Evolutionary conservation across 2,329 filamentous ascomycete species (phyloP).

Genomic region (Pseudogymnoascus sp.): DNA sequence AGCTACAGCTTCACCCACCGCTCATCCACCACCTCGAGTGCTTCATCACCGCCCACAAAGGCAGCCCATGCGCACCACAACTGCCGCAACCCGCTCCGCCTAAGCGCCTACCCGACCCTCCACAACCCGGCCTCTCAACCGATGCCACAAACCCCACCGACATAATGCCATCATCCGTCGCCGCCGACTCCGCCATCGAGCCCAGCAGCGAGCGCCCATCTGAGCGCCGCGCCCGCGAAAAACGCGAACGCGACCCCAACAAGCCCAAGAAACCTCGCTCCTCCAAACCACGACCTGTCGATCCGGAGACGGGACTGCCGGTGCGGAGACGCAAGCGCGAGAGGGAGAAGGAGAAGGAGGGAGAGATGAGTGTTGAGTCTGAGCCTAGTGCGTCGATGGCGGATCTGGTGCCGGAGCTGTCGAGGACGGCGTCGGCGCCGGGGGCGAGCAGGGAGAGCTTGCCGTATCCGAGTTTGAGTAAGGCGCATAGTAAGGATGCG

Average conservation of each 20-base stretch:
- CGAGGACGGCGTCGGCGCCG: conserved; percentile 27
- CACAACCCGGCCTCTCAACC: neutral
- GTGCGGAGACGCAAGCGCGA: conserved; percentile 19
- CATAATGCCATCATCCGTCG: neutral
- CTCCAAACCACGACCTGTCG: conserved; percentile 24
- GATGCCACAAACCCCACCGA: neutral
- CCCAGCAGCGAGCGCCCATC: conserved; percentile 22
- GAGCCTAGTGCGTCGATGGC: conserved; percentile 31
- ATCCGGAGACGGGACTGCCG: conserved; percentile 26
- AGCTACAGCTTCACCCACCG: neutral
- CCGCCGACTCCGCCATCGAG: conserved; percentile 15
- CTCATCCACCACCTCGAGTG: neutral
- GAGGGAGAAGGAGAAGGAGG: conserved; percentile 12
- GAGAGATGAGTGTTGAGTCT: conserved; percentile 4
- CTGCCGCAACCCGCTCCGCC: neutral
- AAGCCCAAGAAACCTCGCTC: conserved; percentile 26
- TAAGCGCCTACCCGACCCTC: neutral
- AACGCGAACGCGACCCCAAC: conserved; percentile 26
- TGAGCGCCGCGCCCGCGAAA: conserved; percentile 25
- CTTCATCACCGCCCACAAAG: neutral
- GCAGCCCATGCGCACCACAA: neutral
- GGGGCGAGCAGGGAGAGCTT: conserved; percentile 32
- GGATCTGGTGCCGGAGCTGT: conserved; percentile 43
- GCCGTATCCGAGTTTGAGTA: conserved; percentile 79
- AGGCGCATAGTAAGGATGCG: conserved; percentile 83